These are phyloP conservation scores for Dactylonectria estremocensis DNA, from an alignment of 2,329 filamentous ascomycete genomes.

Conservation along the genomic window DNA sequence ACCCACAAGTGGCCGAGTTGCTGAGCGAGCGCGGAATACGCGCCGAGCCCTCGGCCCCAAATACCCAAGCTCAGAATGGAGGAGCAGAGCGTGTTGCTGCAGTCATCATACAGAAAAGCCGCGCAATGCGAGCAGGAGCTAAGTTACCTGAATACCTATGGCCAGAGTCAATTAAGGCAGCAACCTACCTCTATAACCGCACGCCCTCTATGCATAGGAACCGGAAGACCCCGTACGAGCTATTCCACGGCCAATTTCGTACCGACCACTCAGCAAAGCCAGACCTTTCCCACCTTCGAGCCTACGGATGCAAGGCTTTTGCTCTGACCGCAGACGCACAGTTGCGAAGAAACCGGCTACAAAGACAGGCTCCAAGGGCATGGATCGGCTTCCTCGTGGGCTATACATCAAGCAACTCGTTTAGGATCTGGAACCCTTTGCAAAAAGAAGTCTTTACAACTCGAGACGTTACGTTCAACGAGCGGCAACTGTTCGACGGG, in stretches of 20 bases:
- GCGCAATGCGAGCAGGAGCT: slow-evolving; percentile 1
- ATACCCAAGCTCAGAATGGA: slow-evolving; percentile 2
- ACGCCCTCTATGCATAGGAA: too few species aligned
- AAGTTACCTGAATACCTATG: not conserved
- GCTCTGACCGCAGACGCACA: not conserved
- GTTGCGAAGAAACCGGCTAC: too few species aligned
- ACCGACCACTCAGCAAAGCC: not conserved
- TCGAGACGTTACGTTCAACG: not conserved
- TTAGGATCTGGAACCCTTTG: not conserved
- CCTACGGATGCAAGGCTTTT: slow-evolving; percentile 1
- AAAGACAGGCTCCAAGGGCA: not conserved
- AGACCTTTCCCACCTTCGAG: not conserved
- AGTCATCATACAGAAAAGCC: slow-evolving; percentile 1
- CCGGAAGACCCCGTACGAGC: too few species aligned
- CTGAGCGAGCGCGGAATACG: not conserved
- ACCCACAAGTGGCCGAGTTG: not conserved
- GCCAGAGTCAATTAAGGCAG: too few species aligned
- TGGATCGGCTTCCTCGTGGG: not conserved
- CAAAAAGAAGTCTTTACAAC: not conserved
- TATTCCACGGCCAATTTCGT: too few species aligned
- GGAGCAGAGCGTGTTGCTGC: not conserved
- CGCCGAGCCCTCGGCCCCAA: not conserved
- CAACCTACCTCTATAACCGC: too few species aligned
- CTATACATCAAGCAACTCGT: slow-evolving; percentile 7
- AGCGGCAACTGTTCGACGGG: too few species aligned